Evolutionary conservation across 352 stramenopile genomes (phyloP), one percentile per base, ranked within the genome.

Genomic region (Globisporangium alternatum): DNA sequence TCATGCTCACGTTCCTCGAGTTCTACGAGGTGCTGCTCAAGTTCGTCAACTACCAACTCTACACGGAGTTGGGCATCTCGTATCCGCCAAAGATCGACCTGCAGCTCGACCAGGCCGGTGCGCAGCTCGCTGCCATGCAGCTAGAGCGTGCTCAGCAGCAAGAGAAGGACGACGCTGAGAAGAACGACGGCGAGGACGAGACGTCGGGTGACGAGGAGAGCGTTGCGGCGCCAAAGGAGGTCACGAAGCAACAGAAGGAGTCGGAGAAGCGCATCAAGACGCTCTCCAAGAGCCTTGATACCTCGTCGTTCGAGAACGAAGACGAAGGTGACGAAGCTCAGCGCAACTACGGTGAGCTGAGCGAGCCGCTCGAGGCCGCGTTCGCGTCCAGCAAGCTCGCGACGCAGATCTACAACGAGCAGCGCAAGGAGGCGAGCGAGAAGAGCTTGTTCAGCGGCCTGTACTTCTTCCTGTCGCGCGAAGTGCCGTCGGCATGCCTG

Each of bases 1-100:
- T 99, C 22, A 99, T 99, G 97, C 74, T 98, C 31, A 99, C 97
- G 44, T 99, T 99, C 82, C 89, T 99, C 44, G 98, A 99, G 85
- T 99, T 99, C 69, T 99, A 99, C 79, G 84, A 99, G 66, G 94
- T 98, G 54, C 76, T 99, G 30, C 80, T 99, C 60, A 96, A 98
- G 75, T 99, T 99, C 78, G 97, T 99, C 35, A 84, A 99, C 71
- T 99, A 93, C 74, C 98, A 99, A 75, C 80, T 99, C 6, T 99
- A 99, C 79, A 90, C 87, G 66, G 89, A 97, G 41, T 71, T 98
- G 30, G 97, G 96, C 25, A 78, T 99, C 13, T 67, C 81, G 35
- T 99, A 99, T 78, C 97, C 97, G 22, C 91, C 98, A 25, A 90
- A 91, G 72, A 92, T 97, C 65, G 88, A 97, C 62, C 68, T 93